Base-by-base conservation (phyloP, 164 flowering plant genomes). In the Nymphaea colorata region DNA sequence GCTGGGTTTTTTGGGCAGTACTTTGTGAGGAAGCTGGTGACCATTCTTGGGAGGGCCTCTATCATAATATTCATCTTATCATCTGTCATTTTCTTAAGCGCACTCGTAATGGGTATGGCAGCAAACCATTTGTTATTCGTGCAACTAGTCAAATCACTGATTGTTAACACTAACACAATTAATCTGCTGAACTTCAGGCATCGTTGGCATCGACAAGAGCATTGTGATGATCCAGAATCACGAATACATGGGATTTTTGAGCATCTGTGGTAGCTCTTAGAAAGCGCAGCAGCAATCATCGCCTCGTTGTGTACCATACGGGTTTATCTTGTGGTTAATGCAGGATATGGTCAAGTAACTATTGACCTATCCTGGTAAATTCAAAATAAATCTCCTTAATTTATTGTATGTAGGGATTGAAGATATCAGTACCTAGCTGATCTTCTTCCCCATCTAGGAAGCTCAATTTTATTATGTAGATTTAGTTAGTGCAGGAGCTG, bases 201-300 rank as follows among this genome's bases (percentile, higher is more conserved):
- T 87, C 0, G 65, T 88, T 43, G 98, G 97, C 47, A 73, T 76
- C 4, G 80, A 79, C 72, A 81, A 67, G 59, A 88, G 87, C 79
- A 71, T 94, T 0, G 4, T 2, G 18, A 91, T 89, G 99, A 91
- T 91, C 55, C 61, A 71, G 5, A 69, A 83, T 17, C 89, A 91
- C 57, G 96, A 91, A 69, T 89, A 89, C 84, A 94, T 94, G 99
- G 98, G 99, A 59, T 94, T 94, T 59, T 71, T 89, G 44, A 74
- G 71, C 18, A 85, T 91, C 60, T 91, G 98, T 67, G 6, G 43
- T 14, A 11, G 69, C 57, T 60, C 42, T 6, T 45, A 15, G 11
- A 14, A 14, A 42, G 12, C 43, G 57, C 8, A 57, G 5, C 43
- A 15, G 25, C 15, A 55, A 41, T 14, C 57, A 8, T 51, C 15